Conservation (phyloP, 2,329 filamentous ascomycete genomes). For the Colletotrichum theobromicola region DNA sequence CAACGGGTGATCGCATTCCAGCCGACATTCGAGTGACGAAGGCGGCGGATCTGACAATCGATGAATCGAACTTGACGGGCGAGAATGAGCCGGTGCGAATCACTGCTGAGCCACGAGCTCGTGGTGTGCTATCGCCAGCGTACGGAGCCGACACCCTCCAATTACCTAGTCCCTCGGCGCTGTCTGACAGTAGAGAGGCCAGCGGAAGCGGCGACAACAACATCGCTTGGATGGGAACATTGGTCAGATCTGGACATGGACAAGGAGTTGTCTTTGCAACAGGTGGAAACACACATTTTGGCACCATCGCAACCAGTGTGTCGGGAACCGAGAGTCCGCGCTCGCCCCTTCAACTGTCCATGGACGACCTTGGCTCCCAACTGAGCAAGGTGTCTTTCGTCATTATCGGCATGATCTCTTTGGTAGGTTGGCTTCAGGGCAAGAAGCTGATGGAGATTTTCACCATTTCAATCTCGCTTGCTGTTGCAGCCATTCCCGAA, state of each 20-base stretch:
- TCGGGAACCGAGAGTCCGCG: conserved; percentile 94
- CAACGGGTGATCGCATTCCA: conserved; percentile 94
- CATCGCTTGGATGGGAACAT: conserved; percentile 96
- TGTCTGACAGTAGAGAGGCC: conserved; percentile 67
- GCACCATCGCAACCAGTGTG: conserved; percentile 91
- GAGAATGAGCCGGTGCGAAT: conserved; percentile 94
- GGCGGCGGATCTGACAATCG: conserved; percentile 88
- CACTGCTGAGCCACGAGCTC: conserved; percentile 62
- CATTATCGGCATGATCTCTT: conserved; percentile 90
- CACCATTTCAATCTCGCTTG: conserved; percentile 94
- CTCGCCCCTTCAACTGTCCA: conserved; percentile 91
- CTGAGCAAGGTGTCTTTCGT: conserved; percentile 96
- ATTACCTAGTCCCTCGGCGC: conserved; percentile 44
- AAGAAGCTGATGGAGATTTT: conserved; percentile 93
- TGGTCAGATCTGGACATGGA: conserved; percentile 93
- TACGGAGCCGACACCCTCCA: conserved; percentile 27
- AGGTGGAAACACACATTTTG: conserved; percentile 92
- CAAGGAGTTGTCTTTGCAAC: conserved; percentile 98
- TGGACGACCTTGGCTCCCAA: conserved; percentile 97
- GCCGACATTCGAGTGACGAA: conserved; percentile 95
- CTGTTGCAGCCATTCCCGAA: conserved; percentile 95
- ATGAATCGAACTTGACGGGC: conserved; percentile 95
- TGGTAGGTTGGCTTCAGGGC: conserved; percentile 89
- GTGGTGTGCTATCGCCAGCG: conserved; percentile 36
- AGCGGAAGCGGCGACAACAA: conserved; percentile 80